phyloP scores from a whole-genome alignment of 495 filamentous ascomycete genomes.

The Acidiella bohemica region DNA sequence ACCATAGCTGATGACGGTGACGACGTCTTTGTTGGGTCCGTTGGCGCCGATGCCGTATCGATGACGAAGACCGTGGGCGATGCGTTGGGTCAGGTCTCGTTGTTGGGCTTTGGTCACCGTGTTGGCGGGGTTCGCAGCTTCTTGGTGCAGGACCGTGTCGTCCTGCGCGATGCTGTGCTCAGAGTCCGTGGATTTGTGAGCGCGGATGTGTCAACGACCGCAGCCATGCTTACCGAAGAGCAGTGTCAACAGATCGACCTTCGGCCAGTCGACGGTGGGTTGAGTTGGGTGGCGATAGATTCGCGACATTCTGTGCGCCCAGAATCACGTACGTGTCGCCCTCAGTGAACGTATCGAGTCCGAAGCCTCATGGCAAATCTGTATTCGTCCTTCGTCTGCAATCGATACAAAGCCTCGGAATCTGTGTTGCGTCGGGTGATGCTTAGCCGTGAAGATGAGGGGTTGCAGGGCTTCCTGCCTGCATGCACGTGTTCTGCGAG shows the following conservation, averaged over 20 bases:
- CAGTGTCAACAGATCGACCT: conserved; percentile 20
- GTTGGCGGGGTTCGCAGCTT: conserved; percentile 36
- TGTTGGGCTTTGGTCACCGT: conserved; percentile 36
- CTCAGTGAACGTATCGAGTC: too few relatives aligned
- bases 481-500: too few relatives aligned
- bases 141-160: conserved; percentile 29
- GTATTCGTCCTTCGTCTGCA: too few relatives aligned
- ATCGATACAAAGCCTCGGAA: too few relatives aligned
- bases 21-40: conserved; percentile 38
- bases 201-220: not conserved
- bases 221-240: conserved; percentile 18
- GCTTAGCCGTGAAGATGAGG: too few relatives aligned
- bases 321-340: too few relatives aligned
- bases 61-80: conserved; percentile 36
- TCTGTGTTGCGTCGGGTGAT: too few relatives aligned
- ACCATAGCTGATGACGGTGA: conserved; percentile 37
- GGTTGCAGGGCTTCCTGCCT: too few relatives aligned
- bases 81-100: conserved; percentile 31
- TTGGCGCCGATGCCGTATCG: conserved; percentile 35
- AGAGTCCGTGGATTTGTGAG: conserved; percentile 13
- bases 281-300: conserved; percentile 10
- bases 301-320: conserved; percentile 6
- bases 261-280: conserved; percentile 15
- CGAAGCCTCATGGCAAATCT: too few relatives aligned
- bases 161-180: conserved; percentile 24